Base-by-base conservation (phyloP, 2,329 filamentous ascomycete species). In the Ascochyta lentis region DNA sequence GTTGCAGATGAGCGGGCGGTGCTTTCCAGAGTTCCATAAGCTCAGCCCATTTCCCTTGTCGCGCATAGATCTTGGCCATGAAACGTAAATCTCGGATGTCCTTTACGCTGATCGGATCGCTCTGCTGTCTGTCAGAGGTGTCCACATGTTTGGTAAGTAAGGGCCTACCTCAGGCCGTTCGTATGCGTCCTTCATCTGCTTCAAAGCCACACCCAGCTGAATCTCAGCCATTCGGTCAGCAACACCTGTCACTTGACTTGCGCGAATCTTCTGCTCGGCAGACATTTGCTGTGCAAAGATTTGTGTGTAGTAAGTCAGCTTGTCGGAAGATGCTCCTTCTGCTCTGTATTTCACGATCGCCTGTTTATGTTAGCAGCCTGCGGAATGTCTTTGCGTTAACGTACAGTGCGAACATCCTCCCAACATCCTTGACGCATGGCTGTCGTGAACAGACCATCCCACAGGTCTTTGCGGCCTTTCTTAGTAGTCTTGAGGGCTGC, bases 351-450 rank as follows among this genome's bases (percentile, higher is more conserved):
- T 67, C 3, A 67, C 48, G 10, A 72, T 60, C 37, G 71, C 68
- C 72, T 74, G 27, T 66, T 55, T 16, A 23, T 13, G 31, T 47
- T 3, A 56, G 43, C 19, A 22, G 22, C 8, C 6, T 26, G 7
- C 26, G 12, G 1, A 6, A 8, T 5, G 4, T 7, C 7, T 15
- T n/a, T 38, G 40, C 5, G 9, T 26, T 13, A 24, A 63, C 69
- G 13, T 67, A 75, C 73, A 34, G 58, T 60, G 35, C 68, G 67
- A 29, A 67, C 72, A 60, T 75, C 71, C 34, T 74, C 71, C 72
- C 72, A 75, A 47, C 67, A 73, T 37, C 67, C 65, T 39, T 68
- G 65, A 16, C 59, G 57, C 59, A 71, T 65, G n/a, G 73, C 68
- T 39, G 46, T 57, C 15, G 57, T 56, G 23, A 70, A 73, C 12